These are phyloP conservation scores for Colletotrichum somersetense DNA, from an alignment of 2,329 filamentous ascomycete genomes.

Conservation along the genomic window DNA sequence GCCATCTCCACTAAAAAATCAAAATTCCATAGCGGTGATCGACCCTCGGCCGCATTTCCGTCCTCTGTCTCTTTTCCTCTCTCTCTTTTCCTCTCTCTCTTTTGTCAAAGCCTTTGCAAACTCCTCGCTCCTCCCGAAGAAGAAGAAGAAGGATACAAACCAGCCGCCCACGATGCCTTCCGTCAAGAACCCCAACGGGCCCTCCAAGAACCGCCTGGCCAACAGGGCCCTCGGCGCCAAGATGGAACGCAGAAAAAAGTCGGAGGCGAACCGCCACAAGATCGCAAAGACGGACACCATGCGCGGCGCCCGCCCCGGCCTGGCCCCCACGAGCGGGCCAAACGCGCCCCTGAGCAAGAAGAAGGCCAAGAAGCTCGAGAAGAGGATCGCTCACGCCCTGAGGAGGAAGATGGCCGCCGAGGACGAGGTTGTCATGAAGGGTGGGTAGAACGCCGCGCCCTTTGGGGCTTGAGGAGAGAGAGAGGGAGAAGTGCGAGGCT, in stretches of 20 bases:
- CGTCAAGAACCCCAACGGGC: constrained; percentile 69
- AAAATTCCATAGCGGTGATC: constrained; percentile 23
- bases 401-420: constrained; percentile 65
- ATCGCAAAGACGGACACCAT: constrained; percentile 57
- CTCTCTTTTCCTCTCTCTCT: no score
- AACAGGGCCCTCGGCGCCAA: constrained; percentile 60
- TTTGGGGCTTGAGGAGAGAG: no score
- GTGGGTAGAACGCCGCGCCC: constrained; percentile 47
- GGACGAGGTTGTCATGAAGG: constrained; percentile 64
- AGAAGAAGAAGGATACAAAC: background rate
- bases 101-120: no score
- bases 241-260: constrained; percentile 59
- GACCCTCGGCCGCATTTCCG: constrained; percentile 11
- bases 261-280: constrained; percentile 54
- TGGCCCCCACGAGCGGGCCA: constrained; percentile 69
- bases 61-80: background rate
- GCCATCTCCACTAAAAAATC: constrained; percentile 33
- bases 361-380: constrained; percentile 68
- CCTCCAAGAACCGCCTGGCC: constrained; percentile 65
- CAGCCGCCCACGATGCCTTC: constrained; percentile 60
- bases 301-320: constrained; percentile 65
- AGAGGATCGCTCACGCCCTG: constrained; percentile 64
- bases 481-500: background rate
- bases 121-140: background rate
- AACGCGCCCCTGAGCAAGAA: constrained; percentile 64